Evolutionary conservation across 1,139 yeast genomes (phyloP).

Genomic region (Kodamaea sp.): DNA sequence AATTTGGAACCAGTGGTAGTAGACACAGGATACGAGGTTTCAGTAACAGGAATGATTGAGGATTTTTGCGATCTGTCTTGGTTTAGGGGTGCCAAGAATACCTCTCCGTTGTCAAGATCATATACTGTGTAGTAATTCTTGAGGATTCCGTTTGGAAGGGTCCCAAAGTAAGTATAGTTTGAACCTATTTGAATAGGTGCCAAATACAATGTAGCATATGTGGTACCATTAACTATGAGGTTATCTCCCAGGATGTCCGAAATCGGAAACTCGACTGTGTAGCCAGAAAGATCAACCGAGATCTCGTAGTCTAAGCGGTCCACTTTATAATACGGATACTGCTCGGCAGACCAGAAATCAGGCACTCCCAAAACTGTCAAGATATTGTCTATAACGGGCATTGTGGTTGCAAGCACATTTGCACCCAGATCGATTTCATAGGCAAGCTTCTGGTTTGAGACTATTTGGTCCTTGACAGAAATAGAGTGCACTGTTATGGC

Average conservation of each 20-base stretch:
- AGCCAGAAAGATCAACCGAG: slow-evolving; percentile 22
- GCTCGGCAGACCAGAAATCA: slow-evolving; percentile 1
- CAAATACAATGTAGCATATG: slow-evolving; percentile 17
- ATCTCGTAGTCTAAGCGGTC: slow-evolving; percentile 6
- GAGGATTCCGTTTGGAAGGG: slow-evolving; percentile 22
- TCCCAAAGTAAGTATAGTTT: slow-evolving; percentile 16
- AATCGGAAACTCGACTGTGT: slow-evolving; percentile 17
- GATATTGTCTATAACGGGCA: slow-evolving; percentile 20
- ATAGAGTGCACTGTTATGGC: slow-evolving; percentile 21
- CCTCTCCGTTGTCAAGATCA: slow-evolving; percentile 20
- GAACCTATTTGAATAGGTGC: slow-evolving; percentile 16
- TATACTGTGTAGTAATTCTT: slow-evolving; percentile 21
- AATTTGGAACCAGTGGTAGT: slow-evolving; percentile 6
- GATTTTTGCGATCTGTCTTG: not conserved
- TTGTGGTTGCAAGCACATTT: slow-evolving; percentile 20
- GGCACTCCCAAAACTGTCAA: slow-evolving; percentile 13
- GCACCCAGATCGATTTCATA: slow-evolving; percentile 25
- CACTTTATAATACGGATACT: not conserved
- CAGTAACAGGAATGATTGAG: slow-evolving; percentile 2
- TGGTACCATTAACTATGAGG: slow-evolving; percentile 11
- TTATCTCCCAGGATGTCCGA: slow-evolving; percentile 19
- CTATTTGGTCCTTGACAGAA: slow-evolving; percentile 10
- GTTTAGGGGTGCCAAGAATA: slow-evolving; percentile 18
- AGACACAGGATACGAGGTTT: slow-evolving; percentile 3
- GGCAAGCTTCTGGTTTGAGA: slow-evolving; percentile 19